Evolutionary conservation across 2,329 filamentous ascomycete species (phyloP), one percentile per base, ranked within the genome.

Genomic region (Sclerotiophoma versabilis): DNA sequence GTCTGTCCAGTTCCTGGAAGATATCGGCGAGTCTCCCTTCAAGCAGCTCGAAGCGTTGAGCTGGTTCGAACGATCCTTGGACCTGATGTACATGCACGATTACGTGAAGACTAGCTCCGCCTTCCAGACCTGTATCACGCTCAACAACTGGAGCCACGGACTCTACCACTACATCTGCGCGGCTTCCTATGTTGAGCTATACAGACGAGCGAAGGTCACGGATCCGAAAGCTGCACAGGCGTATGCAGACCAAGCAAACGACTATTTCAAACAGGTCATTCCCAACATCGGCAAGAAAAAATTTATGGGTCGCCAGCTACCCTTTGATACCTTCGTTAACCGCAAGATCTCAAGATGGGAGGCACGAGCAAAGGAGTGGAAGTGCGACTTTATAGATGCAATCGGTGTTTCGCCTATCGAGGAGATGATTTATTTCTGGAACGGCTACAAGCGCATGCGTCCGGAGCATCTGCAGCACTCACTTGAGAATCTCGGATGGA

Each of bases 361-460:
- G 67, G 85, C 87, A 25, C 83, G 92, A 19, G 87, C 90, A 4
- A 88, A 87, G 68, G 80, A 83, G 38, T 84, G 87, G 74, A 80
- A 83, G 2, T 71, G 69, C 57, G 84, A 88, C 41, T 79, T 97
- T 3, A 83, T 89, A 1, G 93, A 98, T 64, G 92, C 90, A 0
- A 81, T 96, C 8, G 92, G 92, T 0, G 82, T 91, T 3, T 90
- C 87, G 55, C 95, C 95, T 0, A 80, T 91, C 0, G 85, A 92
- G 66, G 95, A 98, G 78, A 96, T 98, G 89, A 87, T 90, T 11
- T 96, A 93, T 73, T 86, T 98, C 65, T 98, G 93, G 93, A 93
- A 91, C 68, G 93, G 93, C 0, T 87, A 86, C 64, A 93, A 91
- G 75, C 86, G 92, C 49, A 96, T 96, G 91, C 80, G 83, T 2